Percentiles rank a stretch among this genome's conserved stretches.
Conservation (phyloP, 305 asterid species). For the Fraxinus nigra region DNA sequence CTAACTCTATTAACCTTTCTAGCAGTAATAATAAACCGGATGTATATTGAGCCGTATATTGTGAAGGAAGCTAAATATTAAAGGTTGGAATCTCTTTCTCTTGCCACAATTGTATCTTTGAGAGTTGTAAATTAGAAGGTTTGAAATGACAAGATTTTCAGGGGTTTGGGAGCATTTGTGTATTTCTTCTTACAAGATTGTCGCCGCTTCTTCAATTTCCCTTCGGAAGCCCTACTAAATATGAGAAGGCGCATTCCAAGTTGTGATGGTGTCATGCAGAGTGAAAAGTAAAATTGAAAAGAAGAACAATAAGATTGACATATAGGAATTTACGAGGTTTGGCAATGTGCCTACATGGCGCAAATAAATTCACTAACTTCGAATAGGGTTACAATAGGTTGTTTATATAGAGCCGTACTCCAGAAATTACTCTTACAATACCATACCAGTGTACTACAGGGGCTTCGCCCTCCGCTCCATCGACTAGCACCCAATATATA, state of each 20-base stretch:
- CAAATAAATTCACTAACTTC: background rate
- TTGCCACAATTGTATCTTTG: background rate
- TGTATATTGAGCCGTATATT: background rate
- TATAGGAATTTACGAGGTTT: background rate
- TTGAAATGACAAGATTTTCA: constrained; percentile 14
- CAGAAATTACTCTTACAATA: background rate
- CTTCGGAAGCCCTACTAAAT: background rate
- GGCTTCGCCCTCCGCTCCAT: background rate
- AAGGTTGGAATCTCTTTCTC: constrained; percentile 9
- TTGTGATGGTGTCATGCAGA: background rate
- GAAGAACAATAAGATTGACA: background rate
- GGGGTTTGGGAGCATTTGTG: background rate
- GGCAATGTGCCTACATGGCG: background rate
- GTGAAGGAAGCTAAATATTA: constrained; percentile 15
- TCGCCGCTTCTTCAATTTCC: constrained; percentile 2
- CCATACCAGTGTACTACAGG: background rate
- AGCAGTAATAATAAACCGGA: constrained; percentile 10
- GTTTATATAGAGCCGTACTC: background rate
- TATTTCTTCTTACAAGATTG: background rate
- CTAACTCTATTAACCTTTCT: constrained; percentile 4
- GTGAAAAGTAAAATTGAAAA: background rate
- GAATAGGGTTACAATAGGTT: background rate
- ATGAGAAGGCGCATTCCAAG: constrained; percentile 10
- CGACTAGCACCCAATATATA: background rate
- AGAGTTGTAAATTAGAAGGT: background rate